Percentiles rank a stretch among this genome's conserved stretches.
Evolutionary conservation across 371 early-diverging fungal species (phyloP).

Genomic region (Zychaea mexicana): DNA sequence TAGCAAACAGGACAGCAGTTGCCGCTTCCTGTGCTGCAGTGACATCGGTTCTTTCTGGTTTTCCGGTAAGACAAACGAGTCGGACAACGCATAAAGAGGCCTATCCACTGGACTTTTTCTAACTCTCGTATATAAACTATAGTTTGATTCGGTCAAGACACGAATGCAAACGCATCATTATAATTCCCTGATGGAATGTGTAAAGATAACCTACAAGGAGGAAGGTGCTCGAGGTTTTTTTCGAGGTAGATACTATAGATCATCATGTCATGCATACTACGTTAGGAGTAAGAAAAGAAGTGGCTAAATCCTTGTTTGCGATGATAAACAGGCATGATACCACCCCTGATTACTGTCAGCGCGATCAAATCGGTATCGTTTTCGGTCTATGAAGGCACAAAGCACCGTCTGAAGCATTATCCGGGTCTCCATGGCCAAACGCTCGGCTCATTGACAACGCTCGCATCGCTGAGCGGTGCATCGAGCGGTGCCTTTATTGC

Average conservation of each 20-base stretch:
- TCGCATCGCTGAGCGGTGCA: conserved; percentile 64
- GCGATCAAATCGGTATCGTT: conserved; percentile 76
- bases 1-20: conserved; percentile 60
- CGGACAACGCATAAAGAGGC: not conserved
- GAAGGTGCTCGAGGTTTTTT: conserved; percentile 79
- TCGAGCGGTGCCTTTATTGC: conserved; percentile 72
- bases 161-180: conserved; percentile 83
- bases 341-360: conserved; percentile 75
- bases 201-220: conserved; percentile 63
- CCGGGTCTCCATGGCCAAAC: conserved; percentile 38
- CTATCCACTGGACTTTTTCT: too few species aligned
- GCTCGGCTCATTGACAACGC: conserved; percentile 37
- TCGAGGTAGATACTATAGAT: conserved; percentile 44
- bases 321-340: conserved; percentile 58
- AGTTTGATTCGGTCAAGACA: conserved; percentile 83
- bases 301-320: not conserved
- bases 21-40: conserved; percentile 70
- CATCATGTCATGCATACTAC: not conserved
- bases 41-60: conserved; percentile 60
- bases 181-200: conserved; percentile 66
- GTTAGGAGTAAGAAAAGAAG: not conserved
- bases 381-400: conserved; percentile 70
- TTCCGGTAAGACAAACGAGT: conserved; percentile 44
- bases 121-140: not conserved
- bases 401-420: conserved; percentile 26